phyloP scores from a whole-genome alignment of 345 rosid species.

The Citrus maxima region DNA sequence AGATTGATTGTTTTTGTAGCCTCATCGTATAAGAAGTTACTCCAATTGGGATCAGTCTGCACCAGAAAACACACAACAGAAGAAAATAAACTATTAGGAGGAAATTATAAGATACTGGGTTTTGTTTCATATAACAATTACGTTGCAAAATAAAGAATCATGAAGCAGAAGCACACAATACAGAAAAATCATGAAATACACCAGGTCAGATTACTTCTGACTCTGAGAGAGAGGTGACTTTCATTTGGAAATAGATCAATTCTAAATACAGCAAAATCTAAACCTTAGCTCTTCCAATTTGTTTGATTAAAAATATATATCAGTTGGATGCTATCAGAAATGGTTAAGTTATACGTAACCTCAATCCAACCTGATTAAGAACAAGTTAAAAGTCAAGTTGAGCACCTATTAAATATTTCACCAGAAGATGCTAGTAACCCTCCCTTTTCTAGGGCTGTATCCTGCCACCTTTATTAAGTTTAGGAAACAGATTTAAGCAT shows the following conservation, averaged over 20 bases:
- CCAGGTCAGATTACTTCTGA: background rate
- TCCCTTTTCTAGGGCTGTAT: background rate
- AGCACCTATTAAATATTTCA: background rate
- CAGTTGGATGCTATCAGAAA: background rate
- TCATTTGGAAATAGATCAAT: background rate
- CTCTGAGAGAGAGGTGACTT: background rate
- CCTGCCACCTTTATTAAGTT: background rate
- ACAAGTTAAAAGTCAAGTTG: background rate
- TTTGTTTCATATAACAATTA: background rate
- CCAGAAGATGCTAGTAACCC: background rate
- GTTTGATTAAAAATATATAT: background rate
- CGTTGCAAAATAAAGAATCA: background rate
- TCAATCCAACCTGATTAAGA: background rate
- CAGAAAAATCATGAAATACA: background rate
- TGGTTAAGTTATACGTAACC: background rate
- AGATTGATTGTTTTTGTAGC: conserved; percentile 67
- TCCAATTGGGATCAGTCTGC: conserved; percentile 98
- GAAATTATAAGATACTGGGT: background rate
- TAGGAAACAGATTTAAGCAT: background rate
- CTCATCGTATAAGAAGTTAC: conserved; percentile 83
- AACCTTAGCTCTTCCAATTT: background rate
- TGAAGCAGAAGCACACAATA: background rate
- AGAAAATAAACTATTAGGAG: background rate
- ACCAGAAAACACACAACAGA: conserved; percentile 13
- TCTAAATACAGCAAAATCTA: background rate